Percentiles rank a stretch among this genome's conserved stretches.
Evolutionary conservation across 805 yeast genomes (phyloP).

Genomic region (Metschnikowia baotianmanensis): DNA sequence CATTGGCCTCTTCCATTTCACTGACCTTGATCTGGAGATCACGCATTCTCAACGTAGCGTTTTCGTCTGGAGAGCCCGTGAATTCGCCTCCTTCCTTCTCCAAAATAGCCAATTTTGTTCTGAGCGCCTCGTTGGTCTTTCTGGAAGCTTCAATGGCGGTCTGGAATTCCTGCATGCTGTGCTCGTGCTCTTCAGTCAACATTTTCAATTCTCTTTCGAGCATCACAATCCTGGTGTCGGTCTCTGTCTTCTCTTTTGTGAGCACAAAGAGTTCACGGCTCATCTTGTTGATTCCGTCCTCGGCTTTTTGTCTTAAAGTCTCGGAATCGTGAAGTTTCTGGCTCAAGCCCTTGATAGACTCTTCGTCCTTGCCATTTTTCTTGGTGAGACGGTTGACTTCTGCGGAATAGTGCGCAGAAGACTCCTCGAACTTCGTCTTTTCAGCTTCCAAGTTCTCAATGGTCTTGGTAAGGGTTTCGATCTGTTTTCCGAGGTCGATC

Average conservation of each 20-base stretch:
- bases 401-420: conserved; percentile 27
- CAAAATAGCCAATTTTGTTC: conserved; percentile 20
- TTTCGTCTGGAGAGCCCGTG: conserved; percentile 3
- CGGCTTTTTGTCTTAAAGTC: conserved; percentile 60
- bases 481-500: conserved; percentile 17
- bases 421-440: conserved; percentile 28
- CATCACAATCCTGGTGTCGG: conserved; percentile 41
- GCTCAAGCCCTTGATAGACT: conserved; percentile 27
- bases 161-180: conserved; percentile 25
- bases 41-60: conserved; percentile 19
- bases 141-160: conserved; percentile 20
- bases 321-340: conserved; percentile 32
- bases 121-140: conserved; percentile 25
- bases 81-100: conserved; percentile 17
- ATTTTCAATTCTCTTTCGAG: conserved; percentile 42
- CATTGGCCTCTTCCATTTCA: conserved; percentile 28
- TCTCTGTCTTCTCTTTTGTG: conserved; percentile 54
- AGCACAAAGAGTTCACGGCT: conserved; percentile 73
- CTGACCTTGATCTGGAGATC: conserved; percentile 11
- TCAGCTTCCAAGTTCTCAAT: conserved; percentile 28
- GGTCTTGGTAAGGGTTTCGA: conserved; percentile 21
- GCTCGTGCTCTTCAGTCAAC: conserved; percentile 33
- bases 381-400: conserved; percentile 35
- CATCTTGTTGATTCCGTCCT: conserved; percentile 88
- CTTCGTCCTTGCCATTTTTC: conserved; percentile 24